Base-by-base conservation (phyloP, 2,329 filamentous ascomycete genomes). In the Alternaria sp. region DNA sequence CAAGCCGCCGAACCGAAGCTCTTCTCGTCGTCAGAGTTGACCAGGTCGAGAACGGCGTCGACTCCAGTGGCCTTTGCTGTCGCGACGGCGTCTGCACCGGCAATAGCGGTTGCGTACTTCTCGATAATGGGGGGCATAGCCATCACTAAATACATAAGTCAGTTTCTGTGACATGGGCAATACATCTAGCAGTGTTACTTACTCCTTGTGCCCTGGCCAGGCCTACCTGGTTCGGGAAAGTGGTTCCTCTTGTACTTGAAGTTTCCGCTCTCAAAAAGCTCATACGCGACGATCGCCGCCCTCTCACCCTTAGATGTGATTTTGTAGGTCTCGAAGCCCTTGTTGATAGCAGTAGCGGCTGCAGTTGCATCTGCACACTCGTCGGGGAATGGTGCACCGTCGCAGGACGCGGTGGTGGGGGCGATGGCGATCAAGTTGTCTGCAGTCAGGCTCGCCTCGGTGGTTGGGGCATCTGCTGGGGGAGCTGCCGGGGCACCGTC, bases 221-320 rank as follows among this genome's bases (percentile, higher is more conserved):
- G 84, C 0, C 81, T 40, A 40, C 36, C 36, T 40, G 74, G n/a
- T 84, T 86, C 2, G 66, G 82, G 45, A 15, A 86, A 70, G 36
- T 88, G 82, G 80, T 93, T 93, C 77, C 84, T 85, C 79, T 90
- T 92, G 85, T 87, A 94, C 72, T 86, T 84, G 81, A 94, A 92
- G 66, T 89, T 85, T 21, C 61, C 88, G 2, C 87, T 88, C 81
- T 96, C 93, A 74, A 89, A 89, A 11, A 90, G 87, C 82, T 92
- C 90, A 73, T 93, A 83, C 12, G 89, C 84, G 46, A 96, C 74
- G 15, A 94, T 79, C 21, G 89, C 91, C 7, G 92, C 92, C 74
- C 91, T 89, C 70, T 91, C 87, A 21, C 84, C 85, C 21, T 81
- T 79, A 32, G 78, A 77, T 51, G 80, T 83, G 69, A 93, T 81